Evolutionary conservation across 352 stramenopile species (phyloP).

Genomic region (Globisporangium canariense): DNA sequence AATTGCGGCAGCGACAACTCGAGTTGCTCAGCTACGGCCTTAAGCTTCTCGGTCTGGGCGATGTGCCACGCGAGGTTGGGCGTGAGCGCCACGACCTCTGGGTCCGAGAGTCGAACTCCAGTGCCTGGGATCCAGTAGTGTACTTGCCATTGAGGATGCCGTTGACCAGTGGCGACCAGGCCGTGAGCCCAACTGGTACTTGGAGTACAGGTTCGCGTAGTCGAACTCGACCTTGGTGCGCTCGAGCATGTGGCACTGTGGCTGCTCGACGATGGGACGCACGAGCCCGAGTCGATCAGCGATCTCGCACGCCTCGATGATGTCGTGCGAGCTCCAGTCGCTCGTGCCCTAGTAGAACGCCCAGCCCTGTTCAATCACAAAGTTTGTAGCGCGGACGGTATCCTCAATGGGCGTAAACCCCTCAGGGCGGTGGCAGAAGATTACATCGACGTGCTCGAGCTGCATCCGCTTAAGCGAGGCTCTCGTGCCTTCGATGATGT

Average conservation of each 20-base stretch:
- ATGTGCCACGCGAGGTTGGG: too few species aligned
- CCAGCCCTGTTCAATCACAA: conserved; percentile 32
- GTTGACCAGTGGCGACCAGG: too few species aligned
- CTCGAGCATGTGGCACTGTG: conserved; percentile 42
- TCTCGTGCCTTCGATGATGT: conserved; percentile 20
- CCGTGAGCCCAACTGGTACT: too few species aligned
- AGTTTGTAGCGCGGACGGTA: conserved; percentile 45
- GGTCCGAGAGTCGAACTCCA: too few species aligned
- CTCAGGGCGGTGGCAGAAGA: conserved; percentile 45
- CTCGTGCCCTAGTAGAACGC: conserved; percentile 50
- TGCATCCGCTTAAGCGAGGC: conserved; percentile 37
- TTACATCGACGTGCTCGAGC: conserved; percentile 43
- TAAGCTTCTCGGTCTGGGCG: too few species aligned
- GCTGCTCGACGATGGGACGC: conserved; percentile 40
- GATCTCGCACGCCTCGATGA: conserved; percentile 43
- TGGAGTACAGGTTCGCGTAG: conserved; percentile 17
- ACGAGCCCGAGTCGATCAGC: conserved; percentile 25
- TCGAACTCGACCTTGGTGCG: conserved; percentile 41
- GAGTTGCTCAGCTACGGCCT: too few species aligned
- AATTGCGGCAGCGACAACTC: too few species aligned
- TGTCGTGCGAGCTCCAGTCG: conserved; percentile 44
- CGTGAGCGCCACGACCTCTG: too few species aligned
- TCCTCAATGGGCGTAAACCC: conserved; percentile 30
- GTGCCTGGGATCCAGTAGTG: too few species aligned
- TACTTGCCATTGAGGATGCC: too few species aligned